Evolutionary conservation across 2,329 filamentous ascomycete genomes (phyloP).

Genomic region (Aspergillus sp.): DNA sequence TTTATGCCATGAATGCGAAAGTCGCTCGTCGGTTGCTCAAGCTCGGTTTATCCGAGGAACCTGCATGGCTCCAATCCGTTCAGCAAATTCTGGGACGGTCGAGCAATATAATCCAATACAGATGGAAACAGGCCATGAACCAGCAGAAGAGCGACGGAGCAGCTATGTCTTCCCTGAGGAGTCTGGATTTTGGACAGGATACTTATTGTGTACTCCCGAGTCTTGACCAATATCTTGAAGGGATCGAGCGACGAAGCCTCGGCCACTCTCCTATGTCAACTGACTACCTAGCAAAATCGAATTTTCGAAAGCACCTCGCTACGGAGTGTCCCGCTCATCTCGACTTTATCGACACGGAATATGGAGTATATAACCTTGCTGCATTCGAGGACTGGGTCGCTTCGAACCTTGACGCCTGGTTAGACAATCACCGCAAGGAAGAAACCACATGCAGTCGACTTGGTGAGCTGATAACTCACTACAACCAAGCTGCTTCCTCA

Average conservation of each 20-base stretch:
- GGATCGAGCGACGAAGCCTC: not conserved
- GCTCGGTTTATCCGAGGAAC: slow-evolving; percentile 16
- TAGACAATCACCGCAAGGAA: not conserved
- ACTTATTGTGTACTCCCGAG: not conserved
- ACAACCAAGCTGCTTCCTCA: slow-evolving; percentile 19
- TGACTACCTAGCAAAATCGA: not conserved
- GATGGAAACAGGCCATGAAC: slow-evolving; percentile 2
- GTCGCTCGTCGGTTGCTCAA: slow-evolving; percentile 38
- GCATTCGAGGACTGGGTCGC: slow-evolving; percentile 36
- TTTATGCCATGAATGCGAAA: slow-evolving; percentile 40
- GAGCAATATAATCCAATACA: slow-evolving; percentile 1
- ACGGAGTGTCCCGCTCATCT: not conserved
- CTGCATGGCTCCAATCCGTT: slow-evolving; percentile 7
- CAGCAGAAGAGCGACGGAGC: slow-evolving; percentile 4
- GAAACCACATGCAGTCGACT: slow-evolving; percentile 18
- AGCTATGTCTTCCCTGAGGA: slow-evolving; percentile 1
- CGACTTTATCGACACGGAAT: not conserved
- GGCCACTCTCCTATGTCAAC: not conserved
- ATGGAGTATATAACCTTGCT: not conserved
- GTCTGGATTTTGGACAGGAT: not conserved
- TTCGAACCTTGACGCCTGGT: slow-evolving; percentile 31
- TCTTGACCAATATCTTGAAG: not conserved
- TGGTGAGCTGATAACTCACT: slow-evolving; percentile 13
- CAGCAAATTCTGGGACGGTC: slow-evolving; percentile 2
- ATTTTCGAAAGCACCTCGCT: not conserved